These are phyloP conservation scores for Suillus luteus DNA, from an alignment of 768 basidiomycete genomes.

Conservation along the genomic window DNA sequence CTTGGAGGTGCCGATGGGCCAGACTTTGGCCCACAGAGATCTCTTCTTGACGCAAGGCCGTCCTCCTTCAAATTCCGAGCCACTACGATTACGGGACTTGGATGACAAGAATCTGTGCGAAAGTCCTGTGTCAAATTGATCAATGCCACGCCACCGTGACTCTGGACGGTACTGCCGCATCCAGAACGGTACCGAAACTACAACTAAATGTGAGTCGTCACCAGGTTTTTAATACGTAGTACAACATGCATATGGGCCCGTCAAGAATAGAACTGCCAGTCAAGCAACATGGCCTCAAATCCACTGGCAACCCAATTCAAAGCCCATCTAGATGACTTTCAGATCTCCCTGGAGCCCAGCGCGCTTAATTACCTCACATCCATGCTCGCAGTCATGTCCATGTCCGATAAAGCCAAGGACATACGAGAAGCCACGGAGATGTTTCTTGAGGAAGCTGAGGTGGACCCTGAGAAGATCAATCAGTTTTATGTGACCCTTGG, in stretches of 20 bases:
- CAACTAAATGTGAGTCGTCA: conserved; percentile 5
- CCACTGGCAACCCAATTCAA: conserved; percentile 10
- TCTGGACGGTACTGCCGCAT: not conserved
- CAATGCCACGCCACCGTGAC: not conserved
- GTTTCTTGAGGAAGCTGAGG: conserved; percentile 16
- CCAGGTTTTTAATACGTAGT: not conserved
- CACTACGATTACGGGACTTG: no score
- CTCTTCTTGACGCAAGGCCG: no score
- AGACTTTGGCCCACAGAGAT: no score
- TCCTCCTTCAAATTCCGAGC: no score
- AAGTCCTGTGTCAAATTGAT: no score
- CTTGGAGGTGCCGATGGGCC: no score
- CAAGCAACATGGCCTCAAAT: conserved; percentile 2
- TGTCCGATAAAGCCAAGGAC: conserved; percentile 1
- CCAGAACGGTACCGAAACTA: not conserved
- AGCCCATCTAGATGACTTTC: conserved; percentile 11
- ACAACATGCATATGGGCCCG: no score
- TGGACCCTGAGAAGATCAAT: conserved; percentile 14
- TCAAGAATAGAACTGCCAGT: not conserved
- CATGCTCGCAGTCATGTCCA: conserved; percentile 16
- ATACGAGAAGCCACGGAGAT: conserved; percentile 16
- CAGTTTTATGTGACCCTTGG: conserved; percentile 13
- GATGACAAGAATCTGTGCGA: no score
- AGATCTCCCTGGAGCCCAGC: conserved; percentile 14
- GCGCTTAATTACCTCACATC: conserved; percentile 18